phyloP scores from a whole-genome alignment of 495 filamentous ascomycete genomes.

The Neurospora sp. region DNA sequence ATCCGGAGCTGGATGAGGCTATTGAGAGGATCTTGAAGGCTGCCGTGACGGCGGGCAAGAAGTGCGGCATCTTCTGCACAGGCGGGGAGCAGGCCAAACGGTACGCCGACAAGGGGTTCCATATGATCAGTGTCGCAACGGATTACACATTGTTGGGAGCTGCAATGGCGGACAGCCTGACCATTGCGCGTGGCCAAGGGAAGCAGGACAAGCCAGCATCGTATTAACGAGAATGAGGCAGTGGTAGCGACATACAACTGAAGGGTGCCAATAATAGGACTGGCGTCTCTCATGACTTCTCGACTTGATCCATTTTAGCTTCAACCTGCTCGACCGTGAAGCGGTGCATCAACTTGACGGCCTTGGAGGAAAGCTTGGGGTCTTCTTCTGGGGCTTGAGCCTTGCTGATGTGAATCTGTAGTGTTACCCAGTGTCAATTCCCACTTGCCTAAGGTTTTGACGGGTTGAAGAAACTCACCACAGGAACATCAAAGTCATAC shows the following conservation, averaged over 20 bases:
- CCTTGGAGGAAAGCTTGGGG: slow-evolving; percentile 44
- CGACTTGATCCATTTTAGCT: slow-evolving; percentile 57
- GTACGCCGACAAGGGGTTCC: slow-evolving; percentile 60
- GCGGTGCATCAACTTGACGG: slow-evolving; percentile 75
- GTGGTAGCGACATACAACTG: background rate
- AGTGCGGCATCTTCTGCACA: slow-evolving; percentile 68
- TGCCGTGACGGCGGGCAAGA: slow-evolving; percentile 57
- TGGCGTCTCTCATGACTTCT: slow-evolving; percentile 23
- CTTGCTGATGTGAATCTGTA: slow-evolving; percentile 57
- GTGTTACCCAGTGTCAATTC: background rate
- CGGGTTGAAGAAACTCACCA: slow-evolving; percentile 38
- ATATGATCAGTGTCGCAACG: slow-evolving; percentile 61
- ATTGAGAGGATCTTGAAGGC: slow-evolving; percentile 56
- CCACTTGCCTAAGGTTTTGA: background rate
- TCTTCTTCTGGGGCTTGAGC: slow-evolving; percentile 35
- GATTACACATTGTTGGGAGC: slow-evolving; percentile 47
- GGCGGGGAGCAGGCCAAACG: slow-evolving; percentile 51
- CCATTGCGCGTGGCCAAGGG: slow-evolving; percentile 34
- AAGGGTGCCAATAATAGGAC: background rate
- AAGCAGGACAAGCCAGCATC: slow-evolving; percentile 20
- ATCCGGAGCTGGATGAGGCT: slow-evolving; percentile 54
- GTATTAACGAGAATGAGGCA: slow-evolving; percentile 16
- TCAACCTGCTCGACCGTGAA: slow-evolving; percentile 62
- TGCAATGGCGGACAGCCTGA: slow-evolving; percentile 33
- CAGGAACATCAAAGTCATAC: slow-evolving; percentile 87